Evolutionary conservation across 352 stramenopile species (phyloP), one percentile per base, ranked within the genome.

Genomic region (Pythium dissotocum): DNA sequence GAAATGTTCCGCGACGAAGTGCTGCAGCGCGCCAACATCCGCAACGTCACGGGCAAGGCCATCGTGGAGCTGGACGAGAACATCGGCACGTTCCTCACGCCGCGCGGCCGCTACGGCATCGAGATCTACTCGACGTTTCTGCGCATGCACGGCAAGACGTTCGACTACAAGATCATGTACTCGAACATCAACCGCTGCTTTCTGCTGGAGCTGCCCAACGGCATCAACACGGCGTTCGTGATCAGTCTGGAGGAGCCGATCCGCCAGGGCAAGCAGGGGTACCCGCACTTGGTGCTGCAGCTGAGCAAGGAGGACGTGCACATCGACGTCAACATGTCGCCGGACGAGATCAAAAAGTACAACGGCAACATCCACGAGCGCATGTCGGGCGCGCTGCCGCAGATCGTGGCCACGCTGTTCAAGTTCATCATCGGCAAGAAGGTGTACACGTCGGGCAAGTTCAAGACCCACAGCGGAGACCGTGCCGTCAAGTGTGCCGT

Each of bases 81-180:
- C 32, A 96, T 99, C 62, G 97, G 97, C 49, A 99, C 92, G 38
- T 99, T 99, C 81, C 84, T 99, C 59, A 99, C 96, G 36, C 98
- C 98, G 42, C 87, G 98, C 60, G 98, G 98, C 49, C 89, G 97
- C 67, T 99, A 99, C 71, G 91, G 88, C 7, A 95, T 99, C 62
- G 96, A 99, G 79, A 94, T 99, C 76, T 99, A 99, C 82, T 85
- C 87, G 57, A 95, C 87, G 10, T 99, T 99, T 78, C 80, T 99
- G 71, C 95, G 97, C 55, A 99, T 99, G 87, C 86, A 96, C 67
- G 96, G 96, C 73, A 97, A 97, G 72, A 99, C 98, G 69, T 99
- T 99, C 78, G 97, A 99, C 88, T 99, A 99, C 91, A 99, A 99
- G 83, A 99, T 99, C 75, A 94, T 97, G 81, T 99, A 99, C 87